phyloP scores from a whole-genome alignment of 371 early-diverging fungal genomes.

The Zopfochytrium polystomum region DNA sequence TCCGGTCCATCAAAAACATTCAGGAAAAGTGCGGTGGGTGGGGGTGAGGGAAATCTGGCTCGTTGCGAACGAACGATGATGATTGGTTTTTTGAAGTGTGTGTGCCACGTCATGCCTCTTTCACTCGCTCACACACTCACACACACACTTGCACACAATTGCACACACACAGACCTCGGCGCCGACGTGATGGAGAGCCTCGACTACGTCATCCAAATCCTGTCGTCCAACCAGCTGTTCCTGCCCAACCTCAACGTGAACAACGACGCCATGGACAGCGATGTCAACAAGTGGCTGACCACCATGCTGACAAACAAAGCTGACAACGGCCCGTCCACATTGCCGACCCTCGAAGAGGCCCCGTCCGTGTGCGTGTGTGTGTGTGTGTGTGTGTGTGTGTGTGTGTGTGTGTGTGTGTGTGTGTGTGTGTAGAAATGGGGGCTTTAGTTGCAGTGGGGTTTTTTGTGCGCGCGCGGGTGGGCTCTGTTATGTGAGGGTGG shows the following conservation, averaged over 20 bases:
- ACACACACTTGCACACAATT: neutral
- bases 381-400: neutral
- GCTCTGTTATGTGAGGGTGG: too few species aligned
- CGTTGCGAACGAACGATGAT: constrained; percentile 7
- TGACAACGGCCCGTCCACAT: constrained; percentile 3
- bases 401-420: too few species aligned
- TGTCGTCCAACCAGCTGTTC: constrained; percentile 50
- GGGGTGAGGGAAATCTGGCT: too few species aligned
- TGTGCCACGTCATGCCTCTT: neutral
- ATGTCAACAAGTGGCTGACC: constrained; percentile 48
- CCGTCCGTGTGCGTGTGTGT: constrained; percentile 1
- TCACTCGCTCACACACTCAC: neutral
- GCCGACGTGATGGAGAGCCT: constrained; percentile 38
- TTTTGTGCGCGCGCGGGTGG: neutral
- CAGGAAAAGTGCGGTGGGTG: constrained; percentile 34
- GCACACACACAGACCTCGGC: constrained; percentile 22
- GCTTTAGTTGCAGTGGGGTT: neutral
- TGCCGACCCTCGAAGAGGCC: neutral
- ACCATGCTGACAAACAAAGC: constrained; percentile 36
- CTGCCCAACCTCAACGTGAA: constrained; percentile 40
- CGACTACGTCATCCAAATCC: constrained; percentile 45
- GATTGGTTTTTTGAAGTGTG: neutral
- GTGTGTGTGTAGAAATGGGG: too few species aligned
- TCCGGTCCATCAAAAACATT: constrained; percentile 41
- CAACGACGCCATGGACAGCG: constrained; percentile 39